phyloP scores from a whole-genome alignment of 257 asterid species.

The Nicotiana noctiflora region DNA sequence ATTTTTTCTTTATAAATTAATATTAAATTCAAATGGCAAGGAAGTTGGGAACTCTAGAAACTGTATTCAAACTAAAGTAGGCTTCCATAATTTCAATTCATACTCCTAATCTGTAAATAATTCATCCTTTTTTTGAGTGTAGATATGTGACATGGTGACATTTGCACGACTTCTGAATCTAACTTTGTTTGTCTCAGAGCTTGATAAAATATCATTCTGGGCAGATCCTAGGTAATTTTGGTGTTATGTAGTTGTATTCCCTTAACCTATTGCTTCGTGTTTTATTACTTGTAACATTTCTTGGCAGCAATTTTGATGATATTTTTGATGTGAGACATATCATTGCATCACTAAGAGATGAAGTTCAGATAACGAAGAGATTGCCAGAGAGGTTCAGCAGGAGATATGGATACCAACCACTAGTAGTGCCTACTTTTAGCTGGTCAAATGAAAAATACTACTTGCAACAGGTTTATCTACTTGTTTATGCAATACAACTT shows the following conservation, averaged over 20 bases:
- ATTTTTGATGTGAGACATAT: slow-evolving; percentile 80
- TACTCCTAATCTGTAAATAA: slow-evolving; percentile 1
- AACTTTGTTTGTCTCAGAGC: slow-evolving; percentile 88
- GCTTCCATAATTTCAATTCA: not conserved
- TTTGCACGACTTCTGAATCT: slow-evolving; percentile 88
- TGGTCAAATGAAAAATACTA: slow-evolving; percentile 94
- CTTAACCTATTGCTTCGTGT: not conserved
- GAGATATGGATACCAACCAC: slow-evolving; percentile 54
- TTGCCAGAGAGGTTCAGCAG: slow-evolving; percentile 66
- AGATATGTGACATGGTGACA: slow-evolving; percentile 99
- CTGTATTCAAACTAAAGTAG: not conserved
- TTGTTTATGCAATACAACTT: slow-evolving; percentile 6
- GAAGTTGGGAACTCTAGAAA: not conserved
- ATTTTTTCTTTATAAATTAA: too few relatives aligned
- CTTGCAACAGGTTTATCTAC: slow-evolving; percentile 64
- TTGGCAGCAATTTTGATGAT: slow-evolving; percentile 73
- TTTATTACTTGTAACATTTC: slow-evolving; percentile 7
- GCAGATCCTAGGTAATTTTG: slow-evolving; percentile 83
- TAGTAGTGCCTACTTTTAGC: slow-evolving; percentile 86
- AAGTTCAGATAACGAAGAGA: slow-evolving; percentile 69
- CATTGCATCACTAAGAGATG: slow-evolving; percentile 78
- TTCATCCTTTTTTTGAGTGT: slow-evolving; percentile 18
- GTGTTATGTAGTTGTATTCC: slow-evolving; percentile 4
- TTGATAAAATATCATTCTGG: slow-evolving; percentile 96
- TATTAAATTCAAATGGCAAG: not conserved